Evolutionary conservation across 345 rosid genomes (phyloP), one percentile per base, ranked within the genome.

Genomic region (Tarenaya hassleriana): DNA sequence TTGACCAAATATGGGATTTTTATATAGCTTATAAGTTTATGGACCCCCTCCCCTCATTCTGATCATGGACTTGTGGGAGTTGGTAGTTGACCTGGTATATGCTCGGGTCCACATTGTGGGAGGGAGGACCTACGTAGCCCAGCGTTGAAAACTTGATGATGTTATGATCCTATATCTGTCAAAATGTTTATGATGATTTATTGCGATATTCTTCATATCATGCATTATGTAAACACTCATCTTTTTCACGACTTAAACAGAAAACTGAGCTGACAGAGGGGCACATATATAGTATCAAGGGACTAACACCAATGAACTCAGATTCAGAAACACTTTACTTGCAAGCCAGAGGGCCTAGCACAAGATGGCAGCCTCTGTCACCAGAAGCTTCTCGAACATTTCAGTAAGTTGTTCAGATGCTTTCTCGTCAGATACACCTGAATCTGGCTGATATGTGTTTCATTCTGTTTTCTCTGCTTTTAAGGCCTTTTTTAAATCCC

Each of bases 401-500:
- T 63, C 64, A 60, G 98, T 92, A 72, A 74, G 88, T 66, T 51
- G 51, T 19, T 24, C 7, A 5, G 50, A 29, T 50, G 39, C 46
- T 60, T 61, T 61, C 63, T 41, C 48, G 1, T 5, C 47, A 46
- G 33, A 14, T 4, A 55, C 31, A 59, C 41, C 42, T 31, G 33
- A 63, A 55, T 64, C 20, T 4, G 10, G 50, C 57, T 68, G 39
- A 55, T 32, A 54, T 47, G 3, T 10, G 8, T 34, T 34, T n/a
- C 41, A 42, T n/a, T 39, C 33, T 17, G 35, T 40, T 35, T 34
- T 14, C 50, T 24, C 21, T 71, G 16, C 49, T 45, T 49, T 61
- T 13, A 65, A 92, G 97, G 85, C 85, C 91, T 42, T 85, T 92
- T 73, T 92, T 78, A 82, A 71, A 66, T 58, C 85, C 95, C n/a